Conservation (phyloP, 306 rosid genomes). For the Quercus robur region DNA sequence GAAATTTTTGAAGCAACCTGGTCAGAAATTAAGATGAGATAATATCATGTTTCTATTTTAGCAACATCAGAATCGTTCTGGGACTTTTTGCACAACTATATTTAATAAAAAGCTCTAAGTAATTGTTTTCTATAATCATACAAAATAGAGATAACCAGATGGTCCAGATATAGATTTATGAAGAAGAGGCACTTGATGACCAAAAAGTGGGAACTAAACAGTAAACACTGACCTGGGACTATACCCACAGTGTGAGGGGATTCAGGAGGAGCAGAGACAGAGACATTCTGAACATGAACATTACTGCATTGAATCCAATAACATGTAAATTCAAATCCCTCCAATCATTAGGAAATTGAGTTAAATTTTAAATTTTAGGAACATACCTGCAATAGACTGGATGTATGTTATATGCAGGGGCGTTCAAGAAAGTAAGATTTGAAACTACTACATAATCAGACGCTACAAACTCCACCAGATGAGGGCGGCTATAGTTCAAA, state of each 20-base stretch:
- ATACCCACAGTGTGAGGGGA: slow-evolving; percentile 84
- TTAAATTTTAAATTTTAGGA: slow-evolving; percentile 4
- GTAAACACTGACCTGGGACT: slow-evolving; percentile 76
- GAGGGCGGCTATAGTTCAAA: slow-evolving; percentile 88
- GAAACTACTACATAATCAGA: slow-evolving; percentile 77
- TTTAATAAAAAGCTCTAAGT: neutral
- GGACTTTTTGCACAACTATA: neutral
- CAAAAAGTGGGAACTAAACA: neutral
- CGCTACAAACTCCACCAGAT: slow-evolving; percentile 69
- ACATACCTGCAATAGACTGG: slow-evolving; percentile 95
- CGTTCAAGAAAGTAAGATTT: slow-evolving; percentile 82
- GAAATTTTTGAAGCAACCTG: neutral
- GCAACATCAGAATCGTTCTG: neutral
- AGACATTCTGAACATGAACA: slow-evolving; percentile 76
- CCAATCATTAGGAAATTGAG: neutral
- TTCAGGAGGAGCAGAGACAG: slow-evolving; percentile 70
- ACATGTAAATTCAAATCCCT: slow-evolving; percentile 11
- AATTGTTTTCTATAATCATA: neutral
- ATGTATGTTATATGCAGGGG: slow-evolving; percentile 88
- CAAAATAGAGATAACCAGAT: neutral
- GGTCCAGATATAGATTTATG: neutral
- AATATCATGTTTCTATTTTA: neutral
- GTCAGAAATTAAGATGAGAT: neutral
- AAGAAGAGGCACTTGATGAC: neutral
- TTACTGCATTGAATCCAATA: slow-evolving; percentile 53